Percentiles rank a stretch among this genome's conserved stretches.
phyloP scores from a whole-genome alignment of 176 grass and related monocot species.

The Stipa capillata region DNA sequence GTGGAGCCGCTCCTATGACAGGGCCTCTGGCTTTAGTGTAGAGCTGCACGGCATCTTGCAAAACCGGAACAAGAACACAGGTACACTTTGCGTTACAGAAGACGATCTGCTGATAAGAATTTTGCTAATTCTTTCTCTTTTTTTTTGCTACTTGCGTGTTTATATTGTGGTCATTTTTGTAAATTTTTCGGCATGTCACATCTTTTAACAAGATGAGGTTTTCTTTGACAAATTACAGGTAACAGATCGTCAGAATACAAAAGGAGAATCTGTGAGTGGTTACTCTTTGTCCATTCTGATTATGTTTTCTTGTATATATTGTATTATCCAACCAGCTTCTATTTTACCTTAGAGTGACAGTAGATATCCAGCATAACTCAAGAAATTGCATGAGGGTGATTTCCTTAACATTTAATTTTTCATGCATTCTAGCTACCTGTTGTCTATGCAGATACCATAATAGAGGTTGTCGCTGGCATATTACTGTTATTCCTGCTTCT shows the following conservation, averaged over 20 bases:
- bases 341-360: background rate
- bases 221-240: constrained; percentile 11
- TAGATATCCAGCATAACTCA: background rate
- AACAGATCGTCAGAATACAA: background rate
- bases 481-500: constrained; percentile 15
- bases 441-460: constrained; percentile 20
- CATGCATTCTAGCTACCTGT: background rate
- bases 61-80: background rate
- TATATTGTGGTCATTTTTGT: background rate
- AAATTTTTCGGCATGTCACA: background rate
- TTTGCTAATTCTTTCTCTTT: background rate
- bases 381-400: background rate
- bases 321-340: background rate
- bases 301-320: background rate
- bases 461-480: background rate
- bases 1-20: constrained; percentile 51
- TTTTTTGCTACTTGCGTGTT: background rate
- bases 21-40: constrained; percentile 26
- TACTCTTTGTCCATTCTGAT: background rate
- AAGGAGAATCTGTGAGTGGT: constrained; percentile 9
- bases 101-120: background rate
- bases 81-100: background rate
- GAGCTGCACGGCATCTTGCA: constrained; percentile 26
- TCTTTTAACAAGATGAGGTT: background rate
- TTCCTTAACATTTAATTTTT: background rate